Evolutionary conservation across 352 stramenopile genomes (phyloP), one percentile per base, ranked within the genome.

Genomic region (Globisporangium polare): DNA sequence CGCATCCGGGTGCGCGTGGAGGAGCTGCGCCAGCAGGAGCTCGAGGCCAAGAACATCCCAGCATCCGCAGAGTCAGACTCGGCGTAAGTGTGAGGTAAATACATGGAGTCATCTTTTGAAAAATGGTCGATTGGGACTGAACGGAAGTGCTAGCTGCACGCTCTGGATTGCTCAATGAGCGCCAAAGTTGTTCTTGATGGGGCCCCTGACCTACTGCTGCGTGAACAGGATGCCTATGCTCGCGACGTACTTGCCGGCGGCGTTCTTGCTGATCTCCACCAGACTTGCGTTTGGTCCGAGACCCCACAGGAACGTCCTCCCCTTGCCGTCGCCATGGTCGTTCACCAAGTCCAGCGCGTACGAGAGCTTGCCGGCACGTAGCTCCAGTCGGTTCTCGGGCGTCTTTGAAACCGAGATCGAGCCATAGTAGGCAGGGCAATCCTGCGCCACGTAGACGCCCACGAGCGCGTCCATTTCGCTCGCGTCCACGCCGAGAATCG

Each of bases 1-100:
- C 86, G 86, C 54, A 81, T 95, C 33, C 62, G 90, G 46, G 73
- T 68, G n/a, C 84, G 86, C 35, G 72, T 95, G 58, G 70, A 86
- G 9, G 82, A 94, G 54, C 62, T 95, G 13, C 75, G 80, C 50
- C 15, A 65, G 72, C 31, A 73, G 77, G 54, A 60, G 17, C 22
- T 31, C 26, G 61, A 62, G 7, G 41, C 52, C 15, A 49, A 59
- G 18, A 41, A n/a, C 26, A 35, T 15, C 6, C 26, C 26, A 18
- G n/a, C 27, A 27, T 35, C 27, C 49, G 4, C 49, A 54, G 49
- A 53, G 6, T 5, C 26, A 53, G 15, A 1, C 15, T 39, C 47
- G 18, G 15, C 27, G 15, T 53, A 52, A 37, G 33, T 9, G 9
- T 13, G 12, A 15, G 9, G 33, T 39, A 39, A 39, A 39, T 39